These are phyloP conservation scores for Trichosporon inkin DNA, from an alignment of 1,284 basidiomycete genomes.

Conservation along the genomic window DNA sequence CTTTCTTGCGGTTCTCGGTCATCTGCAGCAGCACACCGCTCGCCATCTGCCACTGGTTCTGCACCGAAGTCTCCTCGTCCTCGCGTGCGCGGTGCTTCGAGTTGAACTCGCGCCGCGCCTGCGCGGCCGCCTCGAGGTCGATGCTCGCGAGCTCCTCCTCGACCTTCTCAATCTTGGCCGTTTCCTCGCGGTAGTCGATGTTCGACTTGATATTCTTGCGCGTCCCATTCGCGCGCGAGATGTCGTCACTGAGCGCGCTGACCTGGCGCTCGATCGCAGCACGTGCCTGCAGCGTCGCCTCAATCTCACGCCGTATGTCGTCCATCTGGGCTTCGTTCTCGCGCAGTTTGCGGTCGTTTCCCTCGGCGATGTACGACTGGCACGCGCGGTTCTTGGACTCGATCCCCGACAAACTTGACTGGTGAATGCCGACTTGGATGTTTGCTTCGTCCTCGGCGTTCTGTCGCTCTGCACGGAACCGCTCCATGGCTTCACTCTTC, in stretches of 20 bases:
- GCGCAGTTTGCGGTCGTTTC: constrained; percentile 60
- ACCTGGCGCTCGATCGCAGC: constrained; percentile 61
- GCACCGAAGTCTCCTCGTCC: constrained; percentile 48
- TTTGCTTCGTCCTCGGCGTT: constrained; percentile 36
- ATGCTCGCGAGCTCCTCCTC: constrained; percentile 68
- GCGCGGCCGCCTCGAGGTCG: constrained; percentile 76
- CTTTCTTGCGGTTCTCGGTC: constrained; percentile 62
- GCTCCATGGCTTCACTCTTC: constrained; percentile 35
- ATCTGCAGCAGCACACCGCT: constrained; percentile 78
- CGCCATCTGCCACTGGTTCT: constrained; percentile 72
- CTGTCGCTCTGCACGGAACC: constrained; percentile 35
- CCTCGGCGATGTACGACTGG: constrained; percentile 62
- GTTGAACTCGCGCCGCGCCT: constrained; percentile 75
- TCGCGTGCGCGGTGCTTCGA: constrained; percentile 70
- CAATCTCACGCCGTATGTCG: constrained; percentile 47
- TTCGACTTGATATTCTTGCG: constrained; percentile 80
- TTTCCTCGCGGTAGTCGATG: constrained; percentile 68
- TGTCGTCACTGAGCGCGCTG: constrained; percentile 50
- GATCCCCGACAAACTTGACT: constrained; percentile 36
- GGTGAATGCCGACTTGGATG: constrained; percentile 33
- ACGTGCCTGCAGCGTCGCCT: constrained; percentile 55
- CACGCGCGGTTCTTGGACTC: constrained; percentile 42
- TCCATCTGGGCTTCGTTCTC: constrained; percentile 61
- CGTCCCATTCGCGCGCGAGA: constrained; percentile 61
- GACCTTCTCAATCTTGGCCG: constrained; percentile 63